Base-by-base conservation (phyloP, 1,139 yeast species). In the Taiozyma sp. region DNA sequence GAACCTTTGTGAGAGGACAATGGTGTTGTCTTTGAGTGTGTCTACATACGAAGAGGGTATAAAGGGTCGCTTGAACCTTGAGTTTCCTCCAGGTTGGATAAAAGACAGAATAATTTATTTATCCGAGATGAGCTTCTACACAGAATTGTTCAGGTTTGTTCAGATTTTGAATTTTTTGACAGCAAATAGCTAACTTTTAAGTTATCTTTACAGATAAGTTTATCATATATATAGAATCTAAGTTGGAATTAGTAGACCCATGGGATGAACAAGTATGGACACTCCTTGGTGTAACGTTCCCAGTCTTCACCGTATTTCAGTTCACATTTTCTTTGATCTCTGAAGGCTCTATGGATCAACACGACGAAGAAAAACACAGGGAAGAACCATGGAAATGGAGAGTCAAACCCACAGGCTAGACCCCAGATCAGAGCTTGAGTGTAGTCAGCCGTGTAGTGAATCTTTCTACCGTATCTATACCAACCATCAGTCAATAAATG, bases 351-450 rank as follows among this genome's bases (percentile, higher is more conserved):
- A 70, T 93, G 99, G 48, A 86, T 70, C 67, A 93, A 81, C 57
- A 91, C 97, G 61, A 85, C 74, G 57, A 91, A 80, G 80, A 91
- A 93, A 75, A 93, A 93, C 39, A 77, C 73, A 3, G 99, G 98
- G 81, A 87, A 93, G 72, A 93, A 93, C 93, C 96, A 93, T 45
- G 97, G 97, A 75, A 93, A 81, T 48, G 93, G 89, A 6, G 96
- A 87, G 43, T 75, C 76, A 68, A 84, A 83, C 1, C 99, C 99
- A 70, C 97, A 90, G 57, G 85, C 80, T 57, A 93, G 75, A 10
- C 95, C 97, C 99, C 99, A 93, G 47, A 95, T 80, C 60, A 89
- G 74, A 50, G 96, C 81, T 74, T 90, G 97, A 48, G 80, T 74
- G 77, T 85, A 91, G 70, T 93, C 99, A 39, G 96, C 97, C 45